A percentile compares a stretch with the other conserved stretches of the same genome.
Conservation (phyloP, 208 protist genomes). For the Porcisia hertigi region DNA sequence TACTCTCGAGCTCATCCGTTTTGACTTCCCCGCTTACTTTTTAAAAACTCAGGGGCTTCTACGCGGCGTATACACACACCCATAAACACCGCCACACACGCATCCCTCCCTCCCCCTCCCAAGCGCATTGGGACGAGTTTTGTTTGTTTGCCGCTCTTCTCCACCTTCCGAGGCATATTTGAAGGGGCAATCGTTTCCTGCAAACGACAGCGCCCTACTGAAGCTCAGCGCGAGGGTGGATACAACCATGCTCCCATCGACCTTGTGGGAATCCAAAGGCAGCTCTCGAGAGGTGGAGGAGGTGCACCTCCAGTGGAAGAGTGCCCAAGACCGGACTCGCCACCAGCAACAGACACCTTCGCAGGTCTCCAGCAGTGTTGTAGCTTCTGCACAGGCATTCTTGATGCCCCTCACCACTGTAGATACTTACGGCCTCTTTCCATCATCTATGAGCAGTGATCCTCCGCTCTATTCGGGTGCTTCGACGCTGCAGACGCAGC, state of each 20-base stretch:
- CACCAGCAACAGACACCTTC: constrained; percentile 2
- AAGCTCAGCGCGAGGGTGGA: background rate
- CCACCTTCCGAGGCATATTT: background rate
- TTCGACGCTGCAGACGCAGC: background rate
- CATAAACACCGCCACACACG: no score
- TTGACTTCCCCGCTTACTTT: background rate
- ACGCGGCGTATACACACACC: background rate
- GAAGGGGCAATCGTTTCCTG: background rate
- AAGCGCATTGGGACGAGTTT: background rate
- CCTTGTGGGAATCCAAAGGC: background rate
- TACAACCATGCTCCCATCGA: background rate
- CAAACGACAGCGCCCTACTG: background rate
- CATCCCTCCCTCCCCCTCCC: background rate
- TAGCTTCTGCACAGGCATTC: background rate
- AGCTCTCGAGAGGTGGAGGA: background rate
- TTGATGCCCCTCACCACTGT: background rate
- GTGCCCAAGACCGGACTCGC: background rate
- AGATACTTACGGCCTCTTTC: background rate
- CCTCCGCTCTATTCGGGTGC: background rate
- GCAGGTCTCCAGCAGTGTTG: background rate
- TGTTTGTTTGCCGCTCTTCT: background rate
- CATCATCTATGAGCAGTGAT: background rate
- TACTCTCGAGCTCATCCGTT: background rate
- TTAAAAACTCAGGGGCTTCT: background rate
- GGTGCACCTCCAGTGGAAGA: background rate